These are phyloP conservation scores for Boletus coccyginus DNA, from an alignment of 768 basidiomycete genomes.

Conservation along the genomic window DNA sequence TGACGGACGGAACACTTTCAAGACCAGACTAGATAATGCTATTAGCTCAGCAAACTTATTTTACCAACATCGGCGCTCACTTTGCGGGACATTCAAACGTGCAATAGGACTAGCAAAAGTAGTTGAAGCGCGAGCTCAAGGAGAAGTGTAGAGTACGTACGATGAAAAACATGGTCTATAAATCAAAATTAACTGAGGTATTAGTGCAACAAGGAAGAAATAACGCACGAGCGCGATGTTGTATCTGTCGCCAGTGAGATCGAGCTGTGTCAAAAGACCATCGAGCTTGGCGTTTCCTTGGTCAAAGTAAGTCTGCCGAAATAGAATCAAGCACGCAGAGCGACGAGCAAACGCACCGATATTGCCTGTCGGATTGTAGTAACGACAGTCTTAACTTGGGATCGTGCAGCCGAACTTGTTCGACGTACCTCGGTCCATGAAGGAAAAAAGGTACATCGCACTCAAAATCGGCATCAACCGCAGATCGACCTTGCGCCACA, in stretches of 20 bases:
- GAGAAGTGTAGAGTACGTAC: constrained; percentile 35
- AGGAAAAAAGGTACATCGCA: constrained; percentile 60
- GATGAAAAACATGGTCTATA: constrained; percentile 68
- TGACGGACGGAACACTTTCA: constrained; percentile 65
- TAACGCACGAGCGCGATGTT: constrained; percentile 59
- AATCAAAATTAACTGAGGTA: not conserved
- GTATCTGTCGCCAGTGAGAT: constrained; percentile 57
- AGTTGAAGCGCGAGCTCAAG: not conserved
- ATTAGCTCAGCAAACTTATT: not conserved
- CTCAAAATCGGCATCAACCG: constrained; percentile 57
- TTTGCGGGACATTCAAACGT: constrained; percentile 68
- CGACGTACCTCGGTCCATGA: constrained; percentile 57
- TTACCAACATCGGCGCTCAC: constrained; percentile 27
- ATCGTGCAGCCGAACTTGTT: not conserved
- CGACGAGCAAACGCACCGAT: constrained; percentile 41
- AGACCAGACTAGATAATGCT: constrained; percentile 29
- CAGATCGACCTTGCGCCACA: constrained; percentile 59
- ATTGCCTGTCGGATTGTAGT: constrained; percentile 40
- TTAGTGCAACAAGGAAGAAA: not conserved
- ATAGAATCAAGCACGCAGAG: not conserved
- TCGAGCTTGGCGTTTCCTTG: constrained; percentile 63
- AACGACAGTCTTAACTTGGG: not conserved
- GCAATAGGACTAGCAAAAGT: constrained; percentile 24
- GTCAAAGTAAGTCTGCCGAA: not conserved
- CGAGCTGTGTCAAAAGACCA: constrained; percentile 54